Percentiles rank a stretch among this genome's conserved stretches.
phyloP scores from a whole-genome alignment of 306 rosid species.

The Vigna nakashimae region DNA sequence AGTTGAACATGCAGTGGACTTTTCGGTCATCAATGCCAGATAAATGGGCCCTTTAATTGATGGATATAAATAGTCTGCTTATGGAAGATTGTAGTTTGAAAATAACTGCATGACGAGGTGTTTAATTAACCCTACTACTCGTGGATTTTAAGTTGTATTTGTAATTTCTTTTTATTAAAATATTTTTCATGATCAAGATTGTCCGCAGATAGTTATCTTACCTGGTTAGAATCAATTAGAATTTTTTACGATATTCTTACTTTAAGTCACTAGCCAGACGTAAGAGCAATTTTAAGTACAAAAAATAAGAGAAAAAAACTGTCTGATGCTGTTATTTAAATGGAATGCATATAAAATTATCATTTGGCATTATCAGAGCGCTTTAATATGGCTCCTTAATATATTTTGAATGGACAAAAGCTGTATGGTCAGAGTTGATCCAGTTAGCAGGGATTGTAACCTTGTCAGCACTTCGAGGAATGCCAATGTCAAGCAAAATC shows the following conservation, averaged over 20 bases:
- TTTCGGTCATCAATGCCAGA: background rate
- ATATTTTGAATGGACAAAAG: slow-evolving; percentile 16
- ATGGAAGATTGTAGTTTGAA: background rate
- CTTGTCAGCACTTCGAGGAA: background rate
- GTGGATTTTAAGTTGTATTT: background rate
- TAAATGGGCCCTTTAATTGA: slow-evolving; percentile 4
- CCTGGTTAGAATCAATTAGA: background rate
- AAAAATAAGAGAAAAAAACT: background rate
- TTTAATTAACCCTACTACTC: background rate
- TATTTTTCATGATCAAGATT: background rate
- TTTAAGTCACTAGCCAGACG: background rate
- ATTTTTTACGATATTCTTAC: background rate
- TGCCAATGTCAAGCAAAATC: background rate
- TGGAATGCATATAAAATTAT: background rate
- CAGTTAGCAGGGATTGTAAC: background rate
- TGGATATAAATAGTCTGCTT: background rate
- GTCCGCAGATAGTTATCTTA: background rate
- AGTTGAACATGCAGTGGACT: background rate
- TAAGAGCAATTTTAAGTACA: background rate
- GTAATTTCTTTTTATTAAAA: background rate
- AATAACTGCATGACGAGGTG: background rate
- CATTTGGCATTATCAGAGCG: background rate
- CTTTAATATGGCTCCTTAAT: background rate
- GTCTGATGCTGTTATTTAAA: slow-evolving; percentile 15
- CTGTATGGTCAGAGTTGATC: background rate